Evolutionary conservation across 1,139 yeast genomes (phyloP), one percentile per base, ranked within the genome.

Genomic region (Pichia cactophila): DNA sequence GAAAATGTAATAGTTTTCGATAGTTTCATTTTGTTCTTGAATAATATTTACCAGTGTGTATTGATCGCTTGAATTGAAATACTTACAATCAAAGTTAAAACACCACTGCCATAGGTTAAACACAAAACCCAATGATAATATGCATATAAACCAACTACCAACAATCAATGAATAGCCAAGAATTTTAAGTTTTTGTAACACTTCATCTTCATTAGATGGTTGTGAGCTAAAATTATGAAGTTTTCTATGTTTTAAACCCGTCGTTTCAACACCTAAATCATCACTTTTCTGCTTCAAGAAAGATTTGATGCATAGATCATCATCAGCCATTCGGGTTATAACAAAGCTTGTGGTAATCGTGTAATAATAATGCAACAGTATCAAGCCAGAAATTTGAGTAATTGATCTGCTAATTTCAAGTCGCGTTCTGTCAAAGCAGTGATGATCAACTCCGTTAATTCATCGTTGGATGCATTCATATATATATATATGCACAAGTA

Each of bases 51-150:
- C 26, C 37, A 39, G 33, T 4, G 48, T 9, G 48, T 39, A 26
- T 33, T 23, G 5, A 40, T 16, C n/a, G 23, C 23, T 16, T 8
- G 16, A 35, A 14, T 14, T 35, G 23, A 36, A 26, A 2, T 35
- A 33, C 4, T 45, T 11, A 5, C 42, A 28, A 48, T 57, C 43
- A 50, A 45, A 53, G 5, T 54, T 48, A 10, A 77, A 68, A 8
- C 73, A 65, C 63, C 66, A 72, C 36, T 59, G 58, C 81, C 82
- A 77, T 14, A 73, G 46, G 49, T 66, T 62, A 54, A 77, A 72
- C 23, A 75, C 57, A 12, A 75, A 63, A 48, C 75, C 78, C 16
- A 73, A 56, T 1, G 80, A 66, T 2, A 73, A 57, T 10, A 69
- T 48, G 54, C 75, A 77, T 17, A 73, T 52, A 0, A 68, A 11